Evolutionary conservation across 2,329 filamentous ascomycete genomes (phyloP), one percentile per base, ranked within the genome.

Genomic region (Cytospora schulzeri): DNA sequence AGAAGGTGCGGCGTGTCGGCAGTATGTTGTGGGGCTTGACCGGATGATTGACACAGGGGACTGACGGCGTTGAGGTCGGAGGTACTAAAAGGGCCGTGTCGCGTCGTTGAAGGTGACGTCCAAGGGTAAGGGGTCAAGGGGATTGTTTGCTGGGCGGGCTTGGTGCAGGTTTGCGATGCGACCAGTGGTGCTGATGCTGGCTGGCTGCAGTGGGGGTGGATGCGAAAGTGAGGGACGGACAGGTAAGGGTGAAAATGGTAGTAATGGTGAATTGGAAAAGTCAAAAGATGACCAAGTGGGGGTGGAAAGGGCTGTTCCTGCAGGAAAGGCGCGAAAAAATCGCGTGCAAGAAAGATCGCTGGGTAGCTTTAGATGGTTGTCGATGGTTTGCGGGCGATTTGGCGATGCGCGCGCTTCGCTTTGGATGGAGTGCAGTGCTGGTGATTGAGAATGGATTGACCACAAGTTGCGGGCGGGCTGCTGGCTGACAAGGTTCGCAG

Each of bases 371-470:
- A 77, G 83, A 85, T 85, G 82, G 79, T 75, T 78, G 77, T 81
- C 77, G 83, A 86, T 86, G 83, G 77, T 81, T 81, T 81, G 80
- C 79, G 81, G 80, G 80, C 77, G 81, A 81, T 82, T 79, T 81
- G 81, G 82, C 80, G 83, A 84, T 84, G 83, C 83, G 83, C 81
- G 75, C 77, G 77, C 79, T 70, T 73, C 70, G 69, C 67, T 70
- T 77, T 78, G 76, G 78, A 77, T 79, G 78, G 78, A 77, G 78
- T 66, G 60, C 59, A 64, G 58, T 59, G 50, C 61, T 65, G 66
- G 66, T 67, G 64, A 66, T 62, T 62, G 80, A 74, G 80, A 81
- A 73, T 66, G 76, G 81, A 79, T 81, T 79, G 79, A 80, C 70
- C 79, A 80, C 79, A 79, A 76, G 61, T 64, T 56, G 64, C 60